These are phyloP conservation scores for Xerocomellus chrysenteron DNA, from an alignment of 768 basidiomycete genomes.

Conservation along the genomic window DNA sequence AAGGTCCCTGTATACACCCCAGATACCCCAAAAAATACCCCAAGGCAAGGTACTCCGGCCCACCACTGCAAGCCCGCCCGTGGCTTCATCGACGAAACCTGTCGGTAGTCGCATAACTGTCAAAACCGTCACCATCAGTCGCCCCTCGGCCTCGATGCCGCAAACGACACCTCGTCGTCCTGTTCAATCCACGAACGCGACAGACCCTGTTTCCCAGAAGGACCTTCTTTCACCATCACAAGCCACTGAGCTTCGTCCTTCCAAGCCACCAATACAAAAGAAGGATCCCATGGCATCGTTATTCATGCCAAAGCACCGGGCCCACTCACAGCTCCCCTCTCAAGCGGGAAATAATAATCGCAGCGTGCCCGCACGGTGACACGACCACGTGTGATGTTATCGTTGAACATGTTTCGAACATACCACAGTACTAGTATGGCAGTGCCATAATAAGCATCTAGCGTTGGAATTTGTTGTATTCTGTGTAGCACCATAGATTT, in stretches of 20 bases:
- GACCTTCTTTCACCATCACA: conserved; percentile 33
- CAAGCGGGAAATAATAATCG: conserved; percentile 25
- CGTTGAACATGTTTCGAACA: background rate
- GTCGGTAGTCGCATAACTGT: conserved; percentile 48
- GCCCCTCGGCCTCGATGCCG: conserved; percentile 24
- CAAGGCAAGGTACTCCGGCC: conserved; percentile 43
- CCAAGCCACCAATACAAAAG: conserved; percentile 45
- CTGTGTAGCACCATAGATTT: conserved; percentile 14
- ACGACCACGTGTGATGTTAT: background rate
- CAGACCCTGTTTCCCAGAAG: conserved; percentile 12
- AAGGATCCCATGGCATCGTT: conserved; percentile 60
- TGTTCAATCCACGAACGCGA: conserved; percentile 29
- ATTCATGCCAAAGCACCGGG: conserved; percentile 77
- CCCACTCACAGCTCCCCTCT: conserved; percentile 53
- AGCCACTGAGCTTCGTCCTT: conserved; percentile 29
- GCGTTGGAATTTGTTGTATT: conserved; percentile 9
- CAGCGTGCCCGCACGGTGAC: conserved; percentile 23
- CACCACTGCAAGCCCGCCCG: conserved; percentile 35
- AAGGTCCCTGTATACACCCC: conserved; percentile 55
- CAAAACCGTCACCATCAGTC: conserved; percentile 46
- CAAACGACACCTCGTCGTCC: conserved; percentile 26
- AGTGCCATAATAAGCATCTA: conserved; percentile 6
- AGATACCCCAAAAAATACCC: conserved; percentile 53
- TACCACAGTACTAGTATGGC: background rate
- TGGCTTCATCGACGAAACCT: conserved; percentile 30